Conservation (phyloP, 768 basidiomycete genomes). For the Boletus huronensis region DNA sequence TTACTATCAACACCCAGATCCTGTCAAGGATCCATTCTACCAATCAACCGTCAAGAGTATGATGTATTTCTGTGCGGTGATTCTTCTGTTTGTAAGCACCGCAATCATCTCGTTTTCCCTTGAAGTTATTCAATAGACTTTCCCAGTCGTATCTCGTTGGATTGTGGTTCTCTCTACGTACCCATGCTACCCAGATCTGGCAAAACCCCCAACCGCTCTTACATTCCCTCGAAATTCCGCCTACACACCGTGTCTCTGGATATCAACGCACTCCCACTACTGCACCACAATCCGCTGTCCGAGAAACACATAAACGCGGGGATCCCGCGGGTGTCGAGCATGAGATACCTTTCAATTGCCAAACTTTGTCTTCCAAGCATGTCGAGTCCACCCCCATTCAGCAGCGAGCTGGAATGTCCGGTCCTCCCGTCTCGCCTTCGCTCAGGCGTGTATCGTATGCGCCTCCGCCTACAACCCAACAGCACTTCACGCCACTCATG, state of each 20-base stretch:
- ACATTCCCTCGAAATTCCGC: constrained; percentile 58
- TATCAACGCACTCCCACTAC: constrained; percentile 50
- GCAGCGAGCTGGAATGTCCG: constrained; percentile 17
- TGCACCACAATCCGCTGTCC: constrained; percentile 7
- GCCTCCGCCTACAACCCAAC: constrained; percentile 30
- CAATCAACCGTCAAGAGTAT: constrained; percentile 91
- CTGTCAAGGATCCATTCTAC: constrained; percentile 92
- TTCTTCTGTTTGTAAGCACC: constrained; percentile 79
- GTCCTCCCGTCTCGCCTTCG: constrained; percentile 41
- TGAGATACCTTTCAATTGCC: constrained; percentile 35
- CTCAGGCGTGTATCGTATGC: constrained; percentile 59
- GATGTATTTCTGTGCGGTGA: constrained; percentile 93
- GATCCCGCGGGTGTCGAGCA: constrained; percentile 34
- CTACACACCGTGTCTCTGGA: constrained; percentile 52
- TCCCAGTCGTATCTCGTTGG: constrained; percentile 91
- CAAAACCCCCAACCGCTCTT: constrained; percentile 90
- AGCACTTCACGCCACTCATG: constrained; percentile 56
- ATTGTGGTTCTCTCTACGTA: constrained; percentile 97
- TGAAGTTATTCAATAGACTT: constrained; percentile 3
- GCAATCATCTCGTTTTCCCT: neutral
- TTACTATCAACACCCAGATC: constrained; percentile 93
- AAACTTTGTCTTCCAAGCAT: constrained; percentile 35
- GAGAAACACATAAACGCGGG: constrained; percentile 44
- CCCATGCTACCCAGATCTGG: constrained; percentile 98
- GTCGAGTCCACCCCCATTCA: constrained; percentile 18